Conservation (phyloP, 768 basidiomycete species). For the Suillus cothurnatus region DNA sequence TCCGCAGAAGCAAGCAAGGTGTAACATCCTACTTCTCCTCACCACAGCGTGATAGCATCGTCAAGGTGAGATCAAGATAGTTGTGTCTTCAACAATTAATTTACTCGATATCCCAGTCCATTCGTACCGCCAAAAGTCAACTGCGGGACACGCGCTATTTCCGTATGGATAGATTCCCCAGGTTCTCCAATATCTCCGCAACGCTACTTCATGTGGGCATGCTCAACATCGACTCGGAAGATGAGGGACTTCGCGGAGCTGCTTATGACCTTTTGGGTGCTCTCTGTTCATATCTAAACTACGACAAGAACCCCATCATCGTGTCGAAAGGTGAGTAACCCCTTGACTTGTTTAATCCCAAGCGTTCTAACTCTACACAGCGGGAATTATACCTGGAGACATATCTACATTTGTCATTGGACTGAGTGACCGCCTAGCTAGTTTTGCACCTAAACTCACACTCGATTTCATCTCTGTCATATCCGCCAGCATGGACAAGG, state of each 20-base stretch:
- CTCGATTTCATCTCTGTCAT: slow-evolving; percentile 91
- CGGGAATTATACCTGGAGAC: slow-evolving; percentile 71
- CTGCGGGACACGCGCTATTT: slow-evolving; percentile 56
- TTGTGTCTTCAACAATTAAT: neutral
- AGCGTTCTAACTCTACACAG: slow-evolving; percentile 36
- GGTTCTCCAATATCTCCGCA: slow-evolving; percentile 84
- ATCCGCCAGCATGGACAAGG: slow-evolving; percentile 58
- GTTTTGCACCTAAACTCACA: slow-evolving; percentile 78
- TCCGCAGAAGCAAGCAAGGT: slow-evolving; percentile 71
- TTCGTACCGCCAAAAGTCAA: slow-evolving; percentile 74
- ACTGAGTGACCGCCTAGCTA: slow-evolving; percentile 72
- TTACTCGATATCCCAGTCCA: slow-evolving; percentile 45
- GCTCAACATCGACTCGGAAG: slow-evolving; percentile 70
- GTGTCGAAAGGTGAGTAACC: slow-evolving; percentile 61
- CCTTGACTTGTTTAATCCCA: neutral
- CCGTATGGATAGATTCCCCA: slow-evolving; percentile 65
- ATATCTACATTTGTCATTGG: slow-evolving; percentile 59
- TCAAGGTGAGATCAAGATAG: slow-evolving; percentile 53
- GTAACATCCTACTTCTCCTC: slow-evolving; percentile 79
- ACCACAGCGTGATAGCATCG: slow-evolving; percentile 63
- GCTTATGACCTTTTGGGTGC: slow-evolving; percentile 81
- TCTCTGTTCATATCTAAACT: slow-evolving; percentile 76
- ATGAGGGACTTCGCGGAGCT: slow-evolving; percentile 76
- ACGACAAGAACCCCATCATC: slow-evolving; percentile 70
- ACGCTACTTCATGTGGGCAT: slow-evolving; percentile 87